Evolutionary conservation across 345 rosid species (phyloP).

Genomic region (Eucalyptus pauciflora): DNA sequence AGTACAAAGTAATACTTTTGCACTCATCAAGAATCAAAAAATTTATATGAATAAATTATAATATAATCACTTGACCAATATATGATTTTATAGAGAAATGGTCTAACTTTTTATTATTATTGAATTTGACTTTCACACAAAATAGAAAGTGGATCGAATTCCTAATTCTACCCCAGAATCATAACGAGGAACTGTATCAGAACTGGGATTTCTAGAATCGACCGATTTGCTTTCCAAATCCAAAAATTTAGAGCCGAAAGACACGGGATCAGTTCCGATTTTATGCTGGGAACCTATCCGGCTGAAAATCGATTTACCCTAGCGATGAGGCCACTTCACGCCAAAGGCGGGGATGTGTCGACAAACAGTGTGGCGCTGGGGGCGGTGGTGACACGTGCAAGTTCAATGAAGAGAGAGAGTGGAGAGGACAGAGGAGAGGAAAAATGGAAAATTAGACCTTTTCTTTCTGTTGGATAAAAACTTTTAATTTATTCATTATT

Average conservation of each 20-base stretch:
- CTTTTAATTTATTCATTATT: too few species aligned
- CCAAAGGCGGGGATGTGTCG: background rate
- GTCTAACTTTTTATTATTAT: background rate
- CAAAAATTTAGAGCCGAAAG: background rate
- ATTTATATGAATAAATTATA: background rate
- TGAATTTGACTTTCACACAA: background rate
- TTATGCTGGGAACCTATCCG: background rate
- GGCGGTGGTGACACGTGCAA: background rate
- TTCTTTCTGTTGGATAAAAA: background rate
- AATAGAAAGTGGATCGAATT: background rate
- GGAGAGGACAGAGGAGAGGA: too few species aligned
- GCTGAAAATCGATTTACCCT: background rate
- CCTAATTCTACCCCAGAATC: fast-evolving
- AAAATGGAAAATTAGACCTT: background rate
- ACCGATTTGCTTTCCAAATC: background rate
- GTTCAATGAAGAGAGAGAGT: too few species aligned
- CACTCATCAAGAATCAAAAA: background rate
- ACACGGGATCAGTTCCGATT: background rate
- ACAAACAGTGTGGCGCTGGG: background rate
- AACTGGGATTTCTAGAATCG: background rate
- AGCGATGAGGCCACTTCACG: background rate
- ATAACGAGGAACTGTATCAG: background rate
- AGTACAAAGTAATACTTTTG: background rate
- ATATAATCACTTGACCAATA: background rate
- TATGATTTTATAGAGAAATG: background rate